Evolutionary conservation across 1,284 basidiomycete genomes (phyloP).

Genomic region (Cutaneotrichosporon cutaneum): DNA sequence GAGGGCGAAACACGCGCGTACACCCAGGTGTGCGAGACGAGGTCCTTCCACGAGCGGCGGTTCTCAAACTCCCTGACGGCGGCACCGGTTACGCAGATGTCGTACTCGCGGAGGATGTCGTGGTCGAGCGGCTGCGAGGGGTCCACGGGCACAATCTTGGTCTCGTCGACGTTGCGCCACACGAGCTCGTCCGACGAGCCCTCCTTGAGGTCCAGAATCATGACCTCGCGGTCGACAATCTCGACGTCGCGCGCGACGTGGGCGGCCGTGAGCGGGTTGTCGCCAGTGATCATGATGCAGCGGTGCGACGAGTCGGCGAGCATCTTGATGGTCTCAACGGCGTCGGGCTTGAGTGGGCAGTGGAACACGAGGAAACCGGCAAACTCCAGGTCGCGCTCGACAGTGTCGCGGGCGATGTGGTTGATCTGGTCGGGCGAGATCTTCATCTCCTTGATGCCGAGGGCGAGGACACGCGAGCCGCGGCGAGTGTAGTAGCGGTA

Average conservation of each 20-base stretch:
- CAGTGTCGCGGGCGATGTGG: conserved; percentile 71
- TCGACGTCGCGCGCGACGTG: conserved; percentile 93
- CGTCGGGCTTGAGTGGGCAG: conserved; percentile 91
- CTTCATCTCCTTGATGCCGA: conserved; percentile 80
- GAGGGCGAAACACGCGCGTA: conserved; percentile 93
- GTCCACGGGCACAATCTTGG: conserved; percentile 77
- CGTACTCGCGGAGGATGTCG: conserved; percentile 75
- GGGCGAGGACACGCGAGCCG: conserved; percentile 84
- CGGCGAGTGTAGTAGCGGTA: conserved; percentile 89
- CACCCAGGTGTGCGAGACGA: conserved; percentile 92
- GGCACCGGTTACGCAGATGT: conserved; percentile 89
- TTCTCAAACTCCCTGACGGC: conserved; percentile 80
- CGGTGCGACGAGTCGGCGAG: conserved; percentile 89
- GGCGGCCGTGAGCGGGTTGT: conserved; percentile 90
- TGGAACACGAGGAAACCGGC: conserved; percentile 95
- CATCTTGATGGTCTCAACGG: conserved; percentile 83
- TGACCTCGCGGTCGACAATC: conserved; percentile 86
- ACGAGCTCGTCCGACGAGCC: conserved; percentile 73
- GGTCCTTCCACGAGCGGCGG: conserved; percentile 63
- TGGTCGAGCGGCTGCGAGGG: conserved; percentile 72
- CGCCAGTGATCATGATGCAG: conserved; percentile 98
- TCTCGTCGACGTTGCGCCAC: conserved; percentile 91
- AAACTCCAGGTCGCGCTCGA: conserved; percentile 74
- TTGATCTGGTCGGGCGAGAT: conserved; percentile 74
- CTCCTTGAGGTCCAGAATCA: conserved; percentile 86